Conservation (phyloP, 2,329 filamentous ascomycete species). For the Calcarisporium arbuscula region DNA sequence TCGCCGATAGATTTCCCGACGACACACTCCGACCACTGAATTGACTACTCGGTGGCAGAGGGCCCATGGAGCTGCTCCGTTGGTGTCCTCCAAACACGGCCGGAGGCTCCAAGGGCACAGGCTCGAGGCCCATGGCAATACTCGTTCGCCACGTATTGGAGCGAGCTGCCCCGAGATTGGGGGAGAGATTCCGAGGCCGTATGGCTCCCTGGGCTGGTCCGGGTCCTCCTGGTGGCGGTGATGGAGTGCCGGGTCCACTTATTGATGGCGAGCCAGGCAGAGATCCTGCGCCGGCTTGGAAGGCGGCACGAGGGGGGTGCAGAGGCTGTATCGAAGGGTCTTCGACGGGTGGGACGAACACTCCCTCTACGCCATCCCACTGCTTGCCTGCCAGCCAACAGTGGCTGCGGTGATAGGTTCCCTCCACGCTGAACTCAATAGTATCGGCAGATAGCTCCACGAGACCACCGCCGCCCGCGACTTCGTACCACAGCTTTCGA, state of each 20-base stretch:
- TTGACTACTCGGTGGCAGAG: conserved; percentile 25
- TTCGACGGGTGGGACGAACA: conserved; percentile 16
- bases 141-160: conserved; percentile 32
- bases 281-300: conserved; percentile 22
- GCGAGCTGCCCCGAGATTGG: conserved; percentile 21
- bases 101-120: conserved; percentile 31
- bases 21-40: conserved; percentile 27
- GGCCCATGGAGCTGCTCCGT: conserved; percentile 29
- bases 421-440: conserved; percentile 55
- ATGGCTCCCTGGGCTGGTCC: conserved; percentile 25
- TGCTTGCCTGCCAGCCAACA: conserved; percentile 48
- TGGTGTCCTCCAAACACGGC: conserved; percentile 19
- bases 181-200: conserved; percentile 33
- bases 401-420: conserved; percentile 52
- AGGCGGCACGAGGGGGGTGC: conserved; percentile 30
- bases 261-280: conserved; percentile 14
- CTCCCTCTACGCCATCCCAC: conserved; percentile 36
- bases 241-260: conserved; percentile 17
- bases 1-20: conserved; percentile 26
- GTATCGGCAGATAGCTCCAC: conserved; percentile 55
- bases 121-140: conserved; percentile 37
- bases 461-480: conserved; percentile 55
- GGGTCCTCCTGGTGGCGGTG: conserved; percentile 18
- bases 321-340: conserved; percentile 31
- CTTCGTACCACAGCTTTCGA: conserved; percentile 67